Evolutionary conservation across 2,329 filamentous ascomycete species (phyloP).

Genomic region (Acephala macrosclerotiorum): DNA sequence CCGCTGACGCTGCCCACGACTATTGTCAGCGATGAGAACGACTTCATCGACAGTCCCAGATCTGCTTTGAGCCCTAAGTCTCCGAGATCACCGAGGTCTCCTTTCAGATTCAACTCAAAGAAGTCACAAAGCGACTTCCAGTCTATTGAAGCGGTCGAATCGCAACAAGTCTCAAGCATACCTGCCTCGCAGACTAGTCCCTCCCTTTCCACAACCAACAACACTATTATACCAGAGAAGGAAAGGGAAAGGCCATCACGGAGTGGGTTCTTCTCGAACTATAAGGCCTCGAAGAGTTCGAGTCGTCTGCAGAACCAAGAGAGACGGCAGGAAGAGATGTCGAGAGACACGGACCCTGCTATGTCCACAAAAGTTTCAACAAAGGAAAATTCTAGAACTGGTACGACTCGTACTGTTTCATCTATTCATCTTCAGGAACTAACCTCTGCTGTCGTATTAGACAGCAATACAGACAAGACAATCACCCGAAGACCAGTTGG

Average conservation of each 20-base stretch:
- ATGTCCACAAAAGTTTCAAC: slow-evolving; percentile 42
- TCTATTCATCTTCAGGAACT: slow-evolving; percentile 28
- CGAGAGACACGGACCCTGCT: slow-evolving; percentile 42
- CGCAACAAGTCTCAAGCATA: slow-evolving; percentile 25
- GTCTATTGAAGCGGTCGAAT: slow-evolving; percentile 33
- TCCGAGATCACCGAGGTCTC: slow-evolving; percentile 41
- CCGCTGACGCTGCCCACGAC: slow-evolving; percentile 41
- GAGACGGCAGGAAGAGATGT: slow-evolving; percentile 45
- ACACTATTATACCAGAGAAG: slow-evolving; percentile 27
- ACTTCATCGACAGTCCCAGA: slow-evolving; percentile 31
- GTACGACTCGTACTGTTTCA: slow-evolving; percentile 39
- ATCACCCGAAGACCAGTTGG: slow-evolving; percentile 41
- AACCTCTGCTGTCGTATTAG: slow-evolving; percentile 32
- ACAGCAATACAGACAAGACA: slow-evolving; percentile 35
- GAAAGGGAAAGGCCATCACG: slow-evolving; percentile 36
- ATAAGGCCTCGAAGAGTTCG: slow-evolving; percentile 54
- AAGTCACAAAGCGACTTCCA: slow-evolving; percentile 34
- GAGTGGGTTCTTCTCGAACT: slow-evolving; percentile 54
- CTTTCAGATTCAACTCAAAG: slow-evolving; percentile 42
- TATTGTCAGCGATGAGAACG: slow-evolving; percentile 26
- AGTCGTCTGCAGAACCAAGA: slow-evolving; percentile 48
- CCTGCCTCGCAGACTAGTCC: slow-evolving; percentile 34
- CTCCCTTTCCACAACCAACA: slow-evolving; percentile 34
- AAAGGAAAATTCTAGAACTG: slow-evolving; percentile 40
- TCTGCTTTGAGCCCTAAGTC: slow-evolving; percentile 39